phyloP scores from a whole-genome alignment of 164 flowering plant species.

The Tinospora cordifolia region DNA sequence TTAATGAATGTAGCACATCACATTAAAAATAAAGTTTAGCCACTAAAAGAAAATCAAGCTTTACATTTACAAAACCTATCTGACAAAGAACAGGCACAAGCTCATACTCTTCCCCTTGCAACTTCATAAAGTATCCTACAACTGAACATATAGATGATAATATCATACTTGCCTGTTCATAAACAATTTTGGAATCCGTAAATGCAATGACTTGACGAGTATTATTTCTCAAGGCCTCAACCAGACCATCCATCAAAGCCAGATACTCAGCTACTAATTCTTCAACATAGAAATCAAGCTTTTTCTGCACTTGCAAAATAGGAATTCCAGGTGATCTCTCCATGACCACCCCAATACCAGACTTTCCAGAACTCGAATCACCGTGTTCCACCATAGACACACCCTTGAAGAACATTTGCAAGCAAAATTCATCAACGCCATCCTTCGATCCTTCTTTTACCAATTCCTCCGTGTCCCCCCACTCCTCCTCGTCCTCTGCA shows the following conservation, averaged over 20 bases:
- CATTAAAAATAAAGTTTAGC: neutral
- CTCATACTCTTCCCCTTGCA: neutral
- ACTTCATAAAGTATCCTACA: neutral
- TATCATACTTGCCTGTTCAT: slow-evolving; percentile 53
- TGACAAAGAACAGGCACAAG: neutral
- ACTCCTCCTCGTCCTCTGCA: slow-evolving; percentile 44
- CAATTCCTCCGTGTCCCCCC: slow-evolving; percentile 43
- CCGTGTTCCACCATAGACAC: slow-evolving; percentile 40
- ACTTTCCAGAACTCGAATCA: slow-evolving; percentile 40
- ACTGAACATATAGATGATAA: neutral
- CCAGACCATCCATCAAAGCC: slow-evolving; percentile 78
- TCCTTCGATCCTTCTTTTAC: slow-evolving; percentile 27
- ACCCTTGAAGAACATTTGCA: slow-evolving; percentile 75
- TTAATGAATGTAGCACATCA: too few species aligned
- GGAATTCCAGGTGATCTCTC: slow-evolving; percentile 36
- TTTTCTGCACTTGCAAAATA: slow-evolving; percentile 61
- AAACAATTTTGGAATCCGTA: slow-evolving; percentile 59
- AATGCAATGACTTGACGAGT: slow-evolving; percentile 47
- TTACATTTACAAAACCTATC: neutral
- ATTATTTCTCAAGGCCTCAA: slow-evolving; percentile 41
- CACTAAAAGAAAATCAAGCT: neutral
- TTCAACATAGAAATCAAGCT: slow-evolving; percentile 73
- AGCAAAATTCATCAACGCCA: slow-evolving; percentile 40
- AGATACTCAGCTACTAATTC: slow-evolving; percentile 68
- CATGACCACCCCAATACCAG: slow-evolving; percentile 83